phyloP scores from a whole-genome alignment of 805 yeast genomes.

The Citeromyces matritensis region DNA sequence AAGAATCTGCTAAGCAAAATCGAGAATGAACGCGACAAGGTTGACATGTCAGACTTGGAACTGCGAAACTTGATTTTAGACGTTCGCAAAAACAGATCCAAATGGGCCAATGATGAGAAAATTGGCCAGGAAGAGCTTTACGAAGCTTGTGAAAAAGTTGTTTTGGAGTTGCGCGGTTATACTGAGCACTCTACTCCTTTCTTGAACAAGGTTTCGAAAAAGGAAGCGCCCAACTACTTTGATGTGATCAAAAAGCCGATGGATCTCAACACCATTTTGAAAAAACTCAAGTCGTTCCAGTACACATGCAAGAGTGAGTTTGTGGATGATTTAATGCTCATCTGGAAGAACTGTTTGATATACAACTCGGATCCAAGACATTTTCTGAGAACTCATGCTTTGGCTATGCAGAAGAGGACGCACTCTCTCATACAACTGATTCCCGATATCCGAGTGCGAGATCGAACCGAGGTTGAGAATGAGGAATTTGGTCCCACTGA shows the following conservation, averaged over 20 bases:
- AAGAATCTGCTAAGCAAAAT: conserved; percentile 71
- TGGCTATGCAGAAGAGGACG: conserved; percentile 92
- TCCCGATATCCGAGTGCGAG: conserved; percentile 76
- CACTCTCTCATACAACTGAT: conserved; percentile 62
- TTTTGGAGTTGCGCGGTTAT: conserved; percentile 73
- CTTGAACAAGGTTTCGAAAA: conserved; percentile 85
- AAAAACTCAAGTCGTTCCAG: conserved; percentile 69
- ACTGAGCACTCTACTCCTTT: conserved; percentile 97
- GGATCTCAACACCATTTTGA: conserved; percentile 92
- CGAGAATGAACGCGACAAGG: conserved; percentile 63
- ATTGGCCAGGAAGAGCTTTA: conserved; percentile 96
- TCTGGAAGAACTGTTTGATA: conserved; percentile 87
- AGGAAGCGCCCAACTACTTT: conserved; percentile 96
- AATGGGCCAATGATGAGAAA: conserved; percentile 93
- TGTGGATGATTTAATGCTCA: conserved; percentile 89
- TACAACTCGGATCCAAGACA: conserved; percentile 94
- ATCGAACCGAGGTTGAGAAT: conserved; percentile 53
- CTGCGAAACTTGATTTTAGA: conserved; percentile 77
- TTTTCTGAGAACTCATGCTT: conserved; percentile 78
- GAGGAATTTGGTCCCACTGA: conserved; percentile 34
- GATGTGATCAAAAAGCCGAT: conserved; percentile 83
- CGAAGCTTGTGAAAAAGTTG: conserved; percentile 95
- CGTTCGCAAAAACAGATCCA: conserved; percentile 87
- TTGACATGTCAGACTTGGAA: conserved; percentile 67
- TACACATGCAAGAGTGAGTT: conserved; percentile 78